phyloP scores from a whole-genome alignment of 2,329 filamentous ascomycete genomes.

The Cladosporium colombiae region DNA sequence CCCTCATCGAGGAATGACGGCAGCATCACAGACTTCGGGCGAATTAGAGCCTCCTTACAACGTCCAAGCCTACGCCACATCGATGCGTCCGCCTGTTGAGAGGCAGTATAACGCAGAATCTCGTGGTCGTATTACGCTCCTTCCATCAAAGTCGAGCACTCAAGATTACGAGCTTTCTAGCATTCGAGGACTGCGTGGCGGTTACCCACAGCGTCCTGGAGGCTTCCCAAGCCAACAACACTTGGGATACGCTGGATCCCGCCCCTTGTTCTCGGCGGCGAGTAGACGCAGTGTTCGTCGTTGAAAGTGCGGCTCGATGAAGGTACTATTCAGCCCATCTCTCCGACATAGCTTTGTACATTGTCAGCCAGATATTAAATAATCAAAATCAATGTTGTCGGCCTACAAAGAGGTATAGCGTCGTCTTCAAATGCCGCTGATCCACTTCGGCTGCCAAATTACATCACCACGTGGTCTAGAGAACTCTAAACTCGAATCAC shows the following conservation, averaged over 20 bases:
- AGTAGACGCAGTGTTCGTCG: slow-evolving; percentile 29
- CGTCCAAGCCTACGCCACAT: neutral
- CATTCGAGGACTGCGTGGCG: slow-evolving; percentile 32
- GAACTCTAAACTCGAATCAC: slow-evolving; percentile 12
- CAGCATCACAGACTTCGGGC: neutral
- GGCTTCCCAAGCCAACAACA: slow-evolving; percentile 6
- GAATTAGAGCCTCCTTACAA: neutral
- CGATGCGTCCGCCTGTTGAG: neutral
- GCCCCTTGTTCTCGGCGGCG: slow-evolving; percentile 23
- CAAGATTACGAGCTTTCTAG: slow-evolving; percentile 26
- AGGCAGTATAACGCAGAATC: neutral
- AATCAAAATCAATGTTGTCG: neutral
- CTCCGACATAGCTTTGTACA: neutral
- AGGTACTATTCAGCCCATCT: neutral
- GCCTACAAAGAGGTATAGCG: neutral
- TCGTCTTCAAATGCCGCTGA: slow-evolving; percentile 1
- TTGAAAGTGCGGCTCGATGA: neutral
- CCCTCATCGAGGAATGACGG: neutral
- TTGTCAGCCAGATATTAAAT: neutral
- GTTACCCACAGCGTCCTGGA: slow-evolving; percentile 22
- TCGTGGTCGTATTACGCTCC: slow-evolving; percentile 26
- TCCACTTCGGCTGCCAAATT: slow-evolving; percentile 15
- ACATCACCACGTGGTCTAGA: slow-evolving; percentile 14
- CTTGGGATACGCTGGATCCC: slow-evolving; percentile 18
- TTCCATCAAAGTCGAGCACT: slow-evolving; percentile 12